Evolutionary conservation across 768 basidiomycete species (phyloP), one percentile per base, ranked within the genome.

Genomic region (Leucosporidium creatinivorum): DNA sequence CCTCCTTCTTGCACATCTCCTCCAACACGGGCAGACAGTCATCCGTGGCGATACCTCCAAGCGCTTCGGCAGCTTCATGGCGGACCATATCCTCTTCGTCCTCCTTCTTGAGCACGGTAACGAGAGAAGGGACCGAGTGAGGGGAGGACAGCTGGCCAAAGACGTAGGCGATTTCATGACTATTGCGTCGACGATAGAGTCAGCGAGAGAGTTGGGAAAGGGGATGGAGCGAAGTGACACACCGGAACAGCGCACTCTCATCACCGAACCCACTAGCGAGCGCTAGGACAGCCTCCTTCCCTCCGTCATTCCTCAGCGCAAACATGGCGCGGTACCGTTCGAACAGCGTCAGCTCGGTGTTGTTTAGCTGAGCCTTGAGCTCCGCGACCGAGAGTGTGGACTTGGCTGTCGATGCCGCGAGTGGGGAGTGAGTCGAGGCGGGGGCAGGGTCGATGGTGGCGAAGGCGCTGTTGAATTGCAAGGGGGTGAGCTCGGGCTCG

Each of bases 321-420:
- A 99, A 99, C 96, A 99, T 98, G 55, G 96, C 94, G 17, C 96
- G 86, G 77, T 99, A 99, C 31, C 96, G 86, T 73, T 90, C 86
- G 75, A 98, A 99, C 0, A 99, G 84, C 0, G 90, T 83, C 1
- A 89, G 78, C 6, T 79, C 77, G 3, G 80, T 81, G 75, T 94
- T 82, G 26, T 93, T 82, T 2, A 98, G 81, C 18, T 82, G 84
- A 1, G 78, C 73, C 51, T 84, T 83, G 10, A 97, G 84, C 9
- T 80, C 77, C 8, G 81, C 72, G 68, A 93, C 83, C 10, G 77
- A 73, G 56, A 75, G 55, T 62, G 66, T 50, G 25, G 63, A 59
- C 44, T 65, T 39, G 30, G 78, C 76, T 2, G 78, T 77, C 9
- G 79, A 77, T 69, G 80, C 79, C 49, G 79, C 77, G 75, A 80